phyloP scores from a whole-genome alignment of 306 rosid genomes.

The Pachyrhizus erosus region DNA sequence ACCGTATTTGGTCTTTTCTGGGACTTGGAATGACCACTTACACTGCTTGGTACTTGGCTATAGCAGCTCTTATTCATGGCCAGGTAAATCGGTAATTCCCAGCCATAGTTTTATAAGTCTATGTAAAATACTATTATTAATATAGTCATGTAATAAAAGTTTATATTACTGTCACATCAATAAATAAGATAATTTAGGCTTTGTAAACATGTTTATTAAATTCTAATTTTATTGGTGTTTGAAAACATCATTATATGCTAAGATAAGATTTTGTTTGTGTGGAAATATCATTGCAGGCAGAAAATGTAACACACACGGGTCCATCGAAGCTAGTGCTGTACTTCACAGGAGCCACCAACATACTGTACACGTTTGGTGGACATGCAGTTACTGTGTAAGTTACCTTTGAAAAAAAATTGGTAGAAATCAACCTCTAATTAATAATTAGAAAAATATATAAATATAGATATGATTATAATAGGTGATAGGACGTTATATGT shows the following conservation, averaged over 20 bases:
- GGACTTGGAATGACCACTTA: slow-evolving; percentile 99
- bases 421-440: too few relatives aligned
- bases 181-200: neutral
- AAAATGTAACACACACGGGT: slow-evolving; percentile 75
- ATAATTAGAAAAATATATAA: too few relatives aligned
- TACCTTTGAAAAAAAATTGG: neutral
- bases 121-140: neutral
- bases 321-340: slow-evolving; percentile 83
- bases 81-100: slow-evolving; percentile 59
- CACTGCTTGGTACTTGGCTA: slow-evolving; percentile 90
- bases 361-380: slow-evolving; percentile 97
- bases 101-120: neutral
- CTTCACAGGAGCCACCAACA: slow-evolving; percentile 98
- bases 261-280: neutral
- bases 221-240: neutral
- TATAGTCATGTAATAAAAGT: neutral
- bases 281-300: slow-evolving; percentile 50
- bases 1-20: slow-evolving; percentile 94
- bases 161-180: neutral
- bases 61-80: slow-evolving; percentile 77
- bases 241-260: neutral
- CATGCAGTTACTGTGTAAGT: slow-evolving; percentile 97
- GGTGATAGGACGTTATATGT: too few relatives aligned
- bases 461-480: too few relatives aligned
- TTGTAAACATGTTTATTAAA: neutral